These are phyloP conservation scores for Microbotryum saponariae DNA, from an alignment of 1,284 basidiomycete genomes.

Conservation along the genomic window DNA sequence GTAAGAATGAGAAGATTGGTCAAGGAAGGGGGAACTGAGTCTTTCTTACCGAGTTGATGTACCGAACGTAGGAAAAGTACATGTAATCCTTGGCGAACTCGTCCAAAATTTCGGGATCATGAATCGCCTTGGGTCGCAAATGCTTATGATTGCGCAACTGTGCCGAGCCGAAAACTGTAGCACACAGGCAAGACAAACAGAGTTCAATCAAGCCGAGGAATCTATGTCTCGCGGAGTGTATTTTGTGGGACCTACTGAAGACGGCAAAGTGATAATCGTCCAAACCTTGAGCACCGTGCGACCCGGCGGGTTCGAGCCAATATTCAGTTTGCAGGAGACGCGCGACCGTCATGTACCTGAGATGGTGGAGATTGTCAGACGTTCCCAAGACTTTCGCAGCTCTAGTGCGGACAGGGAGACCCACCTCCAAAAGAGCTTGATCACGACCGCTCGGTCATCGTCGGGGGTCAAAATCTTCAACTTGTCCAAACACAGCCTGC, in stretches of 20 bases:
- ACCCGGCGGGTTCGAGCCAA: conserved; percentile 89
- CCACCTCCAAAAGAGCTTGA: conserved; percentile 83
- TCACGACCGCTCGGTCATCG: conserved; percentile 71
- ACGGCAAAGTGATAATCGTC: conserved; percentile 98
- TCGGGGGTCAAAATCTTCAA: conserved; percentile 58
- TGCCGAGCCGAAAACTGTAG: conserved; percentile 36
- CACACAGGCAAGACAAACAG: neutral
- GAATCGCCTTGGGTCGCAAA: conserved; percentile 84
- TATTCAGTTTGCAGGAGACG: conserved; percentile 84
- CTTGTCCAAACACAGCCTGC: conserved; percentile 70
- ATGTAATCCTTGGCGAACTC: conserved; percentile 90
- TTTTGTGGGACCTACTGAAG: conserved; percentile 47
- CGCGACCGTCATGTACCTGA: conserved; percentile 81
- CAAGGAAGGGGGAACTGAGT: neutral
- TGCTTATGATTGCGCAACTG: conserved; percentile 58
- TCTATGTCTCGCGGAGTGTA: neutral
- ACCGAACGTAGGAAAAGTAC: conserved; percentile 92
- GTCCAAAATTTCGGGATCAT: conserved; percentile 84
- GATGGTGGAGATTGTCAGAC: neutral
- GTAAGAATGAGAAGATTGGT: neutral
- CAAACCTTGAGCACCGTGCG: conserved; percentile 95
- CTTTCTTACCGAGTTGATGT: conserved; percentile 79
- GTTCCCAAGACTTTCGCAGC: too few species aligned
- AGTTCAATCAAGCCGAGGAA: neutral
- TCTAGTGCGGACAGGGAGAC: conserved; percentile 22